Base-by-base conservation (phyloP, 2,329 filamentous ascomycete species). In the Xylariaceae sp. region DNA sequence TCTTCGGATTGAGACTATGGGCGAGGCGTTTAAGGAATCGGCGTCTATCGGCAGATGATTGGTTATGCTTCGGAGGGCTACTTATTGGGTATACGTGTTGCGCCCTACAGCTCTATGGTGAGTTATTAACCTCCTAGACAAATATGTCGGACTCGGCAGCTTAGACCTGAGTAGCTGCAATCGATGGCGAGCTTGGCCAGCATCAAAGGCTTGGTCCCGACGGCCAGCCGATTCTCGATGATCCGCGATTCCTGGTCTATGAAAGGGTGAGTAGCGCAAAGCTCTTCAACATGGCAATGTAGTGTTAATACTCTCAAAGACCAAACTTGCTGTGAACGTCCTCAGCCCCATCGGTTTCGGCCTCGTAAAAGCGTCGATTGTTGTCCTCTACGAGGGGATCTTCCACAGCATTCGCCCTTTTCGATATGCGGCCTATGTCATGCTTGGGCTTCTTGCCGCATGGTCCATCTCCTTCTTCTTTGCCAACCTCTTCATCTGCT, bases 381-480 rank as follows among this genome's bases (percentile, higher is more conserved):
- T 67, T 18, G 18, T 65, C 9, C 59, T 67, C 51, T 67, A 67
- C 53, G 59, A 61, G 57, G 57, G 54, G n/a, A 66, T 67, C 7
- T 67, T 67, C 17, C 53, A 60, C 23, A 59, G 57, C 17, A 45
- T 53, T 13, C 49, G 42, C 15, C 44, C 56, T 34, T 67, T 67
- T 39, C 58, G 60, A 51, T 62, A 45, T 37, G 52, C 56, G 10
- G 53, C 55, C 13, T 61, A 65, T 48, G 50, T 55, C 7, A 63
- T 65, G 49, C 56, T 66, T 30, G 60, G 57, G 2, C 42, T 65
- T 18, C 56, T 67, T 9, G 53, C 57, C 3, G 55, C 53, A 39
- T 70, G 67, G 67, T 62, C 65, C 1, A 49, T 69, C 48, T 64
- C 67, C 39, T 70, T 66, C 51, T 68, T 69, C 58, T 67, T 69